phyloP scores from a whole-genome alignment of 1,284 basidiomycete genomes.

The Melampsora larici-populina region DNA sequence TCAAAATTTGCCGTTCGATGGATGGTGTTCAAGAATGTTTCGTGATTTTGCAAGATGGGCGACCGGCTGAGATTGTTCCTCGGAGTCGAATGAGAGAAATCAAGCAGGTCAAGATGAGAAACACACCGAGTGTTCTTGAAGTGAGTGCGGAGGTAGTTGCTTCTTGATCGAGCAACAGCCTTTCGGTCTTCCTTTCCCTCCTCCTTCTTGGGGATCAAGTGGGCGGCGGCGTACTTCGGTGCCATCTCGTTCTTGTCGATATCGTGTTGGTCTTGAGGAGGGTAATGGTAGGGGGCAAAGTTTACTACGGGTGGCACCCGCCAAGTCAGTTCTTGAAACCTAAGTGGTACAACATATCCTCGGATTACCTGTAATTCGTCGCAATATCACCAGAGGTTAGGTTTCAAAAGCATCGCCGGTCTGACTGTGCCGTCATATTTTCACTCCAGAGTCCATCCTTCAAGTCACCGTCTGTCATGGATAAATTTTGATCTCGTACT shows the following conservation, averaged over 20 bases:
- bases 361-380: neutral
- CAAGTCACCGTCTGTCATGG: too few relatives aligned
- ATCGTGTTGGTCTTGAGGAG: neutral
- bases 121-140: conserved; percentile 99
- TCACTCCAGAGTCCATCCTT: too few relatives aligned
- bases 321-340: neutral
- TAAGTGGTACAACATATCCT: neutral
- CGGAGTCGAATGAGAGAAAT: neutral
- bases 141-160: conserved; percentile 97
- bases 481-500: too few relatives aligned
- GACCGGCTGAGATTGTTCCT: neutral
- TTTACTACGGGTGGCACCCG: neutral
- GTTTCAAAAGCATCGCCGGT: neutral
- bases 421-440: too few relatives aligned
- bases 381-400: neutral
- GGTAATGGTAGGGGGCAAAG: neutral
- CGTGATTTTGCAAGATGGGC: neutral
- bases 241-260: conserved; percentile 32
- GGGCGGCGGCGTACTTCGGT: conserved; percentile 43
- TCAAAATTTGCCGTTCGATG: neutral
- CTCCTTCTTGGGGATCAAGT: conserved; percentile 41
- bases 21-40: neutral
- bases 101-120: conserved; percentile 43
- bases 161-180: conserved; percentile 73
- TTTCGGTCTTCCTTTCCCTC: conserved; percentile 44